Conservation (phyloP, 768 basidiomycete genomes). For the Boletus pseudopeckii region DNA sequence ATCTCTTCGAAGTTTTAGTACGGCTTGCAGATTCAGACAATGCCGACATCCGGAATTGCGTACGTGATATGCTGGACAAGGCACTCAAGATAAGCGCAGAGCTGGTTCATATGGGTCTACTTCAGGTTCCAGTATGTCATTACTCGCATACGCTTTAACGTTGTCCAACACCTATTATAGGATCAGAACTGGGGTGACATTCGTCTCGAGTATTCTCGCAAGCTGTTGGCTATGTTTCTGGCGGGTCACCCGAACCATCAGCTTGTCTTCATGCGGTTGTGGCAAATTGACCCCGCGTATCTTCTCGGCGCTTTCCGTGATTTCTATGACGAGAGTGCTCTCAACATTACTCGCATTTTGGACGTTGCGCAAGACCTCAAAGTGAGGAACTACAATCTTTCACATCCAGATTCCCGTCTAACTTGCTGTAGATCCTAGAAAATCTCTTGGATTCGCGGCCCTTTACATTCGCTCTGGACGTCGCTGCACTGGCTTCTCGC, state of each 20-base stretch:
- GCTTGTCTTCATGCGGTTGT: conserved; percentile 94
- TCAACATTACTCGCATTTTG: conserved; percentile 91
- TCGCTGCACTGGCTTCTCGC: conserved; percentile 89
- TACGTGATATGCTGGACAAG: conserved; percentile 90
- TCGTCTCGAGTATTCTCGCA: conserved; percentile 81
- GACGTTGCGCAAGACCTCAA: conserved; percentile 96
- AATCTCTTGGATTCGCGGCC: conserved; percentile 87
- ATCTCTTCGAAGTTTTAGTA: conserved; percentile 87
- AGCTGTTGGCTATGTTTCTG: conserved; percentile 85
- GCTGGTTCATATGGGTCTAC: conserved; percentile 86
- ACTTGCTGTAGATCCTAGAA: conserved; percentile 69
- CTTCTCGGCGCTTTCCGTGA: conserved; percentile 86
- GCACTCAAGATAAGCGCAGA: conserved; percentile 93
- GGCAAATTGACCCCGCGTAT: conserved; percentile 85
- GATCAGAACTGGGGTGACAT: conserved; percentile 86
- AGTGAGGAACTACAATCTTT: conserved; percentile 40
- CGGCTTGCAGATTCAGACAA: conserved; percentile 70
- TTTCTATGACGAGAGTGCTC: conserved; percentile 87
- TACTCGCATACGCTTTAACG: not conserved
- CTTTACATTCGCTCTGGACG: conserved; percentile 87
- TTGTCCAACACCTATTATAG: conserved; percentile 28
- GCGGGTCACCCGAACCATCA: conserved; percentile 93
- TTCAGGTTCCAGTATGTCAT: conserved; percentile 80
- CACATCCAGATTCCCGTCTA: not conserved
- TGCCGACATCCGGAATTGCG: conserved; percentile 66